These are phyloP conservation scores for Populus hybrid DNA, from an alignment of 441 rosid genomes.

Conservation along the genomic window DNA sequence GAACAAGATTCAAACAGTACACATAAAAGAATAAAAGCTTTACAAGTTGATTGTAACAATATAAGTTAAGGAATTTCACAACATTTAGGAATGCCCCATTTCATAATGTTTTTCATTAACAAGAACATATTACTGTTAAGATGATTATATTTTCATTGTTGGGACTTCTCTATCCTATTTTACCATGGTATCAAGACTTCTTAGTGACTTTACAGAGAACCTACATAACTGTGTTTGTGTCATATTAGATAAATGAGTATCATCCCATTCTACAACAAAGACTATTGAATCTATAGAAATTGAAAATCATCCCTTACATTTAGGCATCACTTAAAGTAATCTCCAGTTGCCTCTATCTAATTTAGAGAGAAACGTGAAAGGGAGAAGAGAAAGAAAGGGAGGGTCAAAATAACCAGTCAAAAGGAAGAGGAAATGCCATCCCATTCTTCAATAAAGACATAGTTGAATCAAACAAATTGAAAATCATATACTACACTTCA, in stretches of 20 bases:
- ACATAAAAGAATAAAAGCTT: too few species aligned
- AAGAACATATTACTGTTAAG: too few species aligned
- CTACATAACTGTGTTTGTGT: not conserved
- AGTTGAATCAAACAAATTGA: not conserved
- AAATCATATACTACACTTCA: not conserved
- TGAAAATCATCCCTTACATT: not conserved
- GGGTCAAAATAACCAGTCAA: not conserved
- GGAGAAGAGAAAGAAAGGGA: not conserved
- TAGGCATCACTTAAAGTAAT: not conserved
- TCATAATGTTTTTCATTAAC: not conserved
- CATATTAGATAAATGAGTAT: not conserved
- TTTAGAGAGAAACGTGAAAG: not conserved
- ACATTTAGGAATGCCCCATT: not conserved
- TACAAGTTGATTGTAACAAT: too few species aligned
- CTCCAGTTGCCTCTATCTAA: not conserved
- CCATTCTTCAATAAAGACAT: not conserved
- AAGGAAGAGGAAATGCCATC: not conserved
- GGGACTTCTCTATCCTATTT: too few species aligned
- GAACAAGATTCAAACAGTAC: not conserved
- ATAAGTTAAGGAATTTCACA: not conserved
- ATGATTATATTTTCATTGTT: not conserved
- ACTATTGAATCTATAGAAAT: not conserved
- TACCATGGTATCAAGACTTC: not conserved
- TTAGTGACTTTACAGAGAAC: not conserved
- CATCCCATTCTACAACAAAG: not conserved